phyloP scores from a whole-genome alignment of 306 rosid genomes.

The Cicer yamashitae region DNA sequence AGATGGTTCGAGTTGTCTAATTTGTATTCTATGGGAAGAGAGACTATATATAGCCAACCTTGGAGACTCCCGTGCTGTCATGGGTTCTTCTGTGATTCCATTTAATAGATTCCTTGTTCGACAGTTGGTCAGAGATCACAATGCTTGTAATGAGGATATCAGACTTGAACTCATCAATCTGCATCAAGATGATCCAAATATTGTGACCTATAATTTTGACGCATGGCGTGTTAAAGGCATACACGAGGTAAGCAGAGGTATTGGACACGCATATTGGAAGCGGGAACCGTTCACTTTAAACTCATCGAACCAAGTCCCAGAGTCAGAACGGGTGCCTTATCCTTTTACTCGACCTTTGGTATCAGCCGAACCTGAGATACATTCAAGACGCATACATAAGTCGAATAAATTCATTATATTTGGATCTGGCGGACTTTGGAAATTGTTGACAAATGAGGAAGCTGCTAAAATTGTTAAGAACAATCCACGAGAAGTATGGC shows the following conservation, averaged over 20 bases:
- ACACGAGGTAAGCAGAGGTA: constrained; percentile 56
- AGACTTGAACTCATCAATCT: constrained; percentile 54
- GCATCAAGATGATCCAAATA: constrained; percentile 64
- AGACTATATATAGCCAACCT: constrained; percentile 62
- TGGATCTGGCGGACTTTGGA: background rate
- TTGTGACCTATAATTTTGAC: constrained; percentile 58
- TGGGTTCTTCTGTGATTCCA: constrained; percentile 52
- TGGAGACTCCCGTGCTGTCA: constrained; percentile 76
- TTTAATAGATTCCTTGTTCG: constrained; percentile 51
- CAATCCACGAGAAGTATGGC: background rate
- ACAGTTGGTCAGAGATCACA: constrained; percentile 67
- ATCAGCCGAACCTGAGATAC: background rate
- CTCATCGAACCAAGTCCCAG: background rate
- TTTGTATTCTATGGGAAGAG: constrained; percentile 66
- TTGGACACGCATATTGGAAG: background rate
- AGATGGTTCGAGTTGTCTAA: constrained; percentile 71
- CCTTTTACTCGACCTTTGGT: background rate
- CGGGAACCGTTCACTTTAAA: too few relatives aligned
- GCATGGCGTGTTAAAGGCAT: constrained; percentile 70
- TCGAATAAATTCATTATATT: background rate
- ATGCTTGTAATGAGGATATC: constrained; percentile 58
- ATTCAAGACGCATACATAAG: background rate
- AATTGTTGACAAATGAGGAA: background rate
- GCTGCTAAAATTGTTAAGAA: background rate
- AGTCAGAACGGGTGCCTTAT: background rate